These are phyloP conservation scores for Colletotrichum abscissum DNA, from an alignment of 2,329 filamentous ascomycete species.

Conservation along the genomic window DNA sequence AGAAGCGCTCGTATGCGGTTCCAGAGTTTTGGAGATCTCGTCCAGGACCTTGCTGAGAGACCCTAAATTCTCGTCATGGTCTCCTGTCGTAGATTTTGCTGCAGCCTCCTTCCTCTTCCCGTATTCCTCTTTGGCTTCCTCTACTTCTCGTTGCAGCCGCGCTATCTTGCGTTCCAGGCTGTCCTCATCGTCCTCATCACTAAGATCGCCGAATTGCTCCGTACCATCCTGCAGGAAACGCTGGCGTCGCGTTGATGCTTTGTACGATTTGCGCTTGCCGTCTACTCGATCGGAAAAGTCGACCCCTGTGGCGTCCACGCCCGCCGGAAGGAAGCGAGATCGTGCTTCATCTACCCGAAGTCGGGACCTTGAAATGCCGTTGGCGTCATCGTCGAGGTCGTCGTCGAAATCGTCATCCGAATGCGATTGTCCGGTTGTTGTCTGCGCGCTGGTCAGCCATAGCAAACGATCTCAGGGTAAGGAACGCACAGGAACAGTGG, in stretches of 20 bases:
- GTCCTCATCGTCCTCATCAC: slow-evolving; percentile 77
- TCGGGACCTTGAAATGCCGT: slow-evolving; percentile 79
- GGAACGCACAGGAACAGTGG: slow-evolving; percentile 79
- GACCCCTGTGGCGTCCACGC: slow-evolving; percentile 80
- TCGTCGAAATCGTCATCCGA: slow-evolving; percentile 74
- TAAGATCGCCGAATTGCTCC: slow-evolving; percentile 78
- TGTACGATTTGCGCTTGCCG: slow-evolving; percentile 86
- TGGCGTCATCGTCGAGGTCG: slow-evolving; percentile 69
- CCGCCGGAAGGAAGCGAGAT: slow-evolving; percentile 79
- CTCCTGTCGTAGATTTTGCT: slow-evolving; percentile 50
- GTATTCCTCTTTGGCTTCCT: slow-evolving; percentile 75
- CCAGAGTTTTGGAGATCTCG: slow-evolving; percentile 61
- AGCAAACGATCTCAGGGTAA: neutral
- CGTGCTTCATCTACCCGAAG: slow-evolving; percentile 84
- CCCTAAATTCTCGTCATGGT: slow-evolving; percentile 67
- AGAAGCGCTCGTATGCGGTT: slow-evolving; percentile 39
- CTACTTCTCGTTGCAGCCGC: slow-evolving; percentile 83
- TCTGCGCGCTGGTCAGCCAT: slow-evolving; percentile 51
- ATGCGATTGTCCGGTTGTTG: slow-evolving; percentile 65
- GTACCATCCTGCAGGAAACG: slow-evolving; percentile 72
- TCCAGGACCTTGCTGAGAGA: slow-evolving; percentile 80
- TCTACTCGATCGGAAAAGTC: slow-evolving; percentile 93
- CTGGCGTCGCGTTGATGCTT: slow-evolving; percentile 75
- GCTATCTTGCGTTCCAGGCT: slow-evolving; percentile 82
- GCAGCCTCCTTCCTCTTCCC: slow-evolving; percentile 63